Evolutionary conservation across 768 basidiomycete genomes (phyloP).

Genomic region (Chiua virens): DNA sequence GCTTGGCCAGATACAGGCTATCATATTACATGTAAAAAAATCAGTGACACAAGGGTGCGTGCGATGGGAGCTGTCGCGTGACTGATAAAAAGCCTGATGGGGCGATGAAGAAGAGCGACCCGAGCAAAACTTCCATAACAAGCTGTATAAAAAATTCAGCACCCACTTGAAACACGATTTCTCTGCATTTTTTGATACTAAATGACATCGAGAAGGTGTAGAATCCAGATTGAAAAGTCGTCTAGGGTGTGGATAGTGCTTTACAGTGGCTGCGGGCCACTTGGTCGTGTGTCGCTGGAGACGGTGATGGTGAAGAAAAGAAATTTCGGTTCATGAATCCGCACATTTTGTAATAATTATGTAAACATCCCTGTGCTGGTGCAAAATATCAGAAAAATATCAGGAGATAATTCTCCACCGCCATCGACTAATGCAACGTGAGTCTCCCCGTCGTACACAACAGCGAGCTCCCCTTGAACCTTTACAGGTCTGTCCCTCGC

Average conservation of each 20-base stretch:
- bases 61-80: slow-evolving; percentile 38
- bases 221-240: slow-evolving; percentile 37
- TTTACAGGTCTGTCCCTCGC: slow-evolving; percentile 56
- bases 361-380: slow-evolving; percentile 23
- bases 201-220: slow-evolving; percentile 36
- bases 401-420: not conserved
- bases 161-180: slow-evolving; percentile 38
- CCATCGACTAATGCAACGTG: slow-evolving; percentile 25
- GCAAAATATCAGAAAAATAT: not conserved
- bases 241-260: slow-evolving; percentile 13
- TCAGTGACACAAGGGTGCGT: slow-evolving; percentile 31
- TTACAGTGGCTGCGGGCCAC: slow-evolving; percentile 32
- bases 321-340: slow-evolving; percentile 19
- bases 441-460: slow-evolving; percentile 8
- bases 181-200: slow-evolving; percentile 35
- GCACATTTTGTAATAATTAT: slow-evolving; percentile 31
- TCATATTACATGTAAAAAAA: slow-evolving; percentile 40
- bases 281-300: slow-evolving; percentile 28
- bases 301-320: slow-evolving; percentile 31
- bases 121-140: slow-evolving; percentile 25
- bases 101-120: slow-evolving; percentile 22
- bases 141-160: slow-evolving; percentile 14
- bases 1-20: slow-evolving; percentile 16
- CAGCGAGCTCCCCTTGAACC: slow-evolving; percentile 1
- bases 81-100: slow-evolving; percentile 31